Conservation (phyloP, 768 basidiomycete genomes). For the Leucosporidium creatinivorum region DNA sequence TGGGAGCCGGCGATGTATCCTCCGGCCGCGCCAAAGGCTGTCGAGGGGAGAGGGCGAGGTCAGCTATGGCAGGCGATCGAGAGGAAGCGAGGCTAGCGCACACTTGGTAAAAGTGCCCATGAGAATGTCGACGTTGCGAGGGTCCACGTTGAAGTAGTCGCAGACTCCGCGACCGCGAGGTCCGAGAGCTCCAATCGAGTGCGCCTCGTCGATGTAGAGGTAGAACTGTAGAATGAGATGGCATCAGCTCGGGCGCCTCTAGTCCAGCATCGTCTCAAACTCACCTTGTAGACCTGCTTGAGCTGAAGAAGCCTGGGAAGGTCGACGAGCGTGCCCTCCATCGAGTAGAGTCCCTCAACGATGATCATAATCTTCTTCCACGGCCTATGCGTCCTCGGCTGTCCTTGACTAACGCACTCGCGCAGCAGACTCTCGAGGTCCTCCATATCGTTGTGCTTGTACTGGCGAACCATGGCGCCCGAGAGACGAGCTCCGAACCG, state of each 20-base stretch:
- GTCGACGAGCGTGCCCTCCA: slow-evolving; percentile 94
- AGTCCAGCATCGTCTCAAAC: slow-evolving; percentile 16
- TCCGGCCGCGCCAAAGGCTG: slow-evolving; percentile 77
- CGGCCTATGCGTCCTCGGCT: slow-evolving; percentile 93
- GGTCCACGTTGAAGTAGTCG: slow-evolving; percentile 84
- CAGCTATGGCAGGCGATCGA: not conserved
- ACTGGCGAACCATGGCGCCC: slow-evolving; percentile 81
- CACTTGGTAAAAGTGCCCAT: slow-evolving; percentile 94
- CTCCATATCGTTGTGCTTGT: slow-evolving; percentile 94
- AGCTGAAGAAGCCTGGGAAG: slow-evolving; percentile 73
- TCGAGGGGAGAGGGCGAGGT: not conserved
- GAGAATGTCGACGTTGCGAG: slow-evolving; percentile 74
- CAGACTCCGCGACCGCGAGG: slow-evolving; percentile 89
- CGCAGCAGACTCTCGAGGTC: slow-evolving; percentile 69
- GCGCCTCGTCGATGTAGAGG: slow-evolving; percentile 91
- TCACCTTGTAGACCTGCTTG: slow-evolving; percentile 90
- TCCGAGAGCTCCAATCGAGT: slow-evolving; percentile 92
- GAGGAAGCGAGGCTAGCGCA: not conserved
- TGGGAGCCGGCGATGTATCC: slow-evolving; percentile 89
- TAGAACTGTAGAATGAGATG: slow-evolving; percentile 60
- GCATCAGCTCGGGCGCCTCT: not conserved
- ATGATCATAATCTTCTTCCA: slow-evolving; percentile 97
- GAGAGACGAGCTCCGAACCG: slow-evolving; percentile 83
- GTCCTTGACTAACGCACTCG: slow-evolving; percentile 93
- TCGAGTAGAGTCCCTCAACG: slow-evolving; percentile 92